Evolutionary conservation across 345 rosid species (phyloP), one percentile per base, ranked within the genome.

Genomic region (Sisymbrium altissimum): DNA sequence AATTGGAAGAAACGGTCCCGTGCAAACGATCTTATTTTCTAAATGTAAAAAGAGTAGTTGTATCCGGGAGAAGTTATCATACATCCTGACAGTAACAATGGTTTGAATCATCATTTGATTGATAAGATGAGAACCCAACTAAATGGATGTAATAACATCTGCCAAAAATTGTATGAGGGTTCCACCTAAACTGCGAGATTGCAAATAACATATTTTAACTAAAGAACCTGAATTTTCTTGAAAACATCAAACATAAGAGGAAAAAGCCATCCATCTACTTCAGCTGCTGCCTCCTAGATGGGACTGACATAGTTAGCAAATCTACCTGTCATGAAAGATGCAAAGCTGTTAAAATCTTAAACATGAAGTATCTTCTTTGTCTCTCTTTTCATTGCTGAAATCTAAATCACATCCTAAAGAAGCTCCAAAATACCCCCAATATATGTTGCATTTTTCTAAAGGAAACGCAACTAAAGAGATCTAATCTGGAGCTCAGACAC

Each of bases 231-330:
- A 66, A 52, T 18, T 46, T 64, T 48, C 46, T 41, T 29, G 23
- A 59, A 33, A 62, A 17, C n/a, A 69, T 44, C 66, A 49, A 76
- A 54, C 45, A 9, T 56, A 48, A 52, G 40, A 36, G 8, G 29
- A 75, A 50, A 17, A 21, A 59, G 62, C 5, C 54, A 43, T 55
- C 71, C 43, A 30, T 72, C 64, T 30, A 64, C 55, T 21, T 50
- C 43, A 64, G 8, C 33, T 59, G 46, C 50, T 39, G 73, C 35
- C 36, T 50, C 19, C 65, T 84, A 91, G 90, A 91, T 91, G 72
- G 97, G 97, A 77, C 97, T 91, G 69, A 91, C 55, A 83, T 91
- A 91, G 64, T 86, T 87, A 21, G 83, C 88, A 85, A 91, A 88
- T 76, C 92, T 73, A 81, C 88, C 95, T 91, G 89, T 55, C 74